Base-by-base conservation (phyloP, 306 rosid species). In the Cotoneaster glaucophyllus region DNA sequence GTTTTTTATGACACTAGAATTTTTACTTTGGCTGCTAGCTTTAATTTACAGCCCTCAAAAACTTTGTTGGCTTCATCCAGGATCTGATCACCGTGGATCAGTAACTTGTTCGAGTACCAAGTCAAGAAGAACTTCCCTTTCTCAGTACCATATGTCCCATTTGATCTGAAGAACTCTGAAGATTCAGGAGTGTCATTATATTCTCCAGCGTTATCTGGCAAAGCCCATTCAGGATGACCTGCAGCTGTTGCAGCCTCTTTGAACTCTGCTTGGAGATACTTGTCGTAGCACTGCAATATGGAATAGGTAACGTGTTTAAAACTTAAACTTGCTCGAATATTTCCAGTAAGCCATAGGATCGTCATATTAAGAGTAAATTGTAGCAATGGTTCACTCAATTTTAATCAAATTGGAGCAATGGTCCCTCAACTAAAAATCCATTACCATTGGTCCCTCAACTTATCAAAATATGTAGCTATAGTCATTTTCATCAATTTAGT, bases 181-280 rank as follows among this genome's bases (percentile, higher is more conserved):
- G 86, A 85, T 62, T 90, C 93, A 3, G 97, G 98, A 67, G 19
- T 63, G 73, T 86, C 93, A 66, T 92, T 95, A 78, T 79, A 79
- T 56, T 79, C 61, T 75, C 98, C 97, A 70, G 98, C 97, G 70
- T 95, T 48, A 70, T 87, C 86, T 22, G 97, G 97, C 57, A 92
- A 83, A 52, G 84, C 90, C 96, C 97, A 95, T 78, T 95, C 96
- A 15, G 96, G 93, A 77, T 92, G 92, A 58, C 93, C 91, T n/a
- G 79, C 90, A 53, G 10, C 77, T 75, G 64, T 75, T 64, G 86
- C 93, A 39, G 90, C 93, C 76, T 77, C 85, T 69, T 89, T 86
- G 85, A 95, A 90, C 56, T 92, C 96, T 78, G 77, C 87, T 82
- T 81, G 75, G 79, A 92, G 96, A 84, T 88, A 92, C 83, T 86